Base-by-base conservation (phyloP, 805 yeast species). In the Ogataea nitratoaversa region DNA sequence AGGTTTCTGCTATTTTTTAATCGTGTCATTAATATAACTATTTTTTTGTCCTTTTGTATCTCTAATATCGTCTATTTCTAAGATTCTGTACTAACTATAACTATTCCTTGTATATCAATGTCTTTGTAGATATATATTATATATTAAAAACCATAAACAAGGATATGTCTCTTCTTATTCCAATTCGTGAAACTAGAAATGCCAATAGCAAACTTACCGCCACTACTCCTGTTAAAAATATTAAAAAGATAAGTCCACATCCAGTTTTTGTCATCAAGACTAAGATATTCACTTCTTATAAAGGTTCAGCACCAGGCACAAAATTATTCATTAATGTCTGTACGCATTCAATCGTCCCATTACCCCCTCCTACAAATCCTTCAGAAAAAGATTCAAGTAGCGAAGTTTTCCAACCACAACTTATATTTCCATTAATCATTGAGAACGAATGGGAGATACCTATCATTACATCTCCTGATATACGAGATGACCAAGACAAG, bases 391-490 rank as follows among this genome's bases (percentile, higher is more conserved):
- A 27, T 27, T 27, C 36, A 4, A 19, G 28, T 4, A 42, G 41
- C 11, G 50, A 41, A 2, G 59, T 60, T 2, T 84, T 82, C 52
- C 70, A 73, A 28, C 79, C 88, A 3, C 71, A 66, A 29, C 59
- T 66, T 2, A 78, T 86, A 2, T 79, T 79, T 50, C 79, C 82
- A 1, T 59, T 78, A 37, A 80, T 84, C 18, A 75, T 80, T 61
- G 78, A 76, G 28, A 80, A 80, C 52, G 70, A 82, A 53, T 89
- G 96, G 95, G 89, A 84, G 43, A 82, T 88, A 2, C 96, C 96
- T 1, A 77, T 90, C 2, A 72, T 84, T 2, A 78, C 86, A 0
- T 79, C 91, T 0, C 68, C 72, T 0, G 75, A 73, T 35, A 57
- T 71, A 40, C 55, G 80, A 11, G 50, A 51, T 7, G 82, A 74